Evolutionary conservation across 192 early-diverging fungal genomes (phyloP).

Genomic region (Linnemannia elongata): DNA sequence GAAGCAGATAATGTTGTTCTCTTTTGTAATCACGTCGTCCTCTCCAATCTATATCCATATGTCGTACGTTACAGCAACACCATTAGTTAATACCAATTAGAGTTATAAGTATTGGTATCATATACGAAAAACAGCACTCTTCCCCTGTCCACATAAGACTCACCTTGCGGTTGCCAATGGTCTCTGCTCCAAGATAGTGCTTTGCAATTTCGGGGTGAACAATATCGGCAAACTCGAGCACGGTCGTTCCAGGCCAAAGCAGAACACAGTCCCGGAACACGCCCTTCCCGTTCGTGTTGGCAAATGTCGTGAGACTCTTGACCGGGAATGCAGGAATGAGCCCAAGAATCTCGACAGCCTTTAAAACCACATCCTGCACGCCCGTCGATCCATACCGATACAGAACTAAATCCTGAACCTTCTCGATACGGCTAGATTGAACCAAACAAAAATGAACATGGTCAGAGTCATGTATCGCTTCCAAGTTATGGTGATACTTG

Average conservation of each 20-base stretch:
- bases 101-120: background rate
- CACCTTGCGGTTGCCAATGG: conserved; percentile 81
- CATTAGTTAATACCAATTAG: no score
- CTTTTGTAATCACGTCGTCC: conserved; percentile 68
- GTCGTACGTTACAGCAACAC: background rate
- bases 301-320: conserved; percentile 78
- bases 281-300: conserved; percentile 60
- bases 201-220: conserved; percentile 77
- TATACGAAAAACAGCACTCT: background rate
- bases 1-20: conserved; percentile 76
- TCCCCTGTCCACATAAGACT: background rate
- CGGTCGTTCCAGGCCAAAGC: conserved; percentile 78
- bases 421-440: conserved; percentile 64
- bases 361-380: conserved; percentile 77
- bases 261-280: conserved; percentile 85
- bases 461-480: background rate
- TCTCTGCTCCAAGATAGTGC: conserved; percentile 81
- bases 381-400: conserved; percentile 89
- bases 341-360: conserved; percentile 74
- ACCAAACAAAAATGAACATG: background rate
- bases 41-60: conserved; percentile 66
- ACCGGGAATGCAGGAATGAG: conserved; percentile 84
- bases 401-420: conserved; percentile 81
- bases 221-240: conserved; percentile 80
- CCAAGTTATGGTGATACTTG: no score